These are phyloP conservation scores for Melampsora americana DNA, from an alignment of 1,284 basidiomycete genomes.

Conservation along the genomic window DNA sequence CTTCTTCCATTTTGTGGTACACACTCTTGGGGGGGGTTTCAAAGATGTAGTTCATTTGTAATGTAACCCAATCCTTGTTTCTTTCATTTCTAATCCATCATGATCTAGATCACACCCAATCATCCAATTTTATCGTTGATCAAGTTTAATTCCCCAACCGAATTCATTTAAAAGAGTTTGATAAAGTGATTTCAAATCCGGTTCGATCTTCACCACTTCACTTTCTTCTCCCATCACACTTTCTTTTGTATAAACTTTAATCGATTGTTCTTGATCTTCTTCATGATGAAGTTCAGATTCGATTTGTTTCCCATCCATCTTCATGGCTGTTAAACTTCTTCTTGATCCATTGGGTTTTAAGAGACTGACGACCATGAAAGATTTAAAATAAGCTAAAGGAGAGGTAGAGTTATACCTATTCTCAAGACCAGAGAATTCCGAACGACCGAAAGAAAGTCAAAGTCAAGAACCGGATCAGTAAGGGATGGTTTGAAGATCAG, in stretches of 20 bases:
- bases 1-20: too few relatives aligned
- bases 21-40: too few relatives aligned
- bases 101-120: too few relatives aligned
- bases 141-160: constrained; percentile 10
- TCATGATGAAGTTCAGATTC: not conserved
- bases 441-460: not conserved
- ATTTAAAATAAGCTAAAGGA: not conserved
- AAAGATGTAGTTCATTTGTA: too few relatives aligned
- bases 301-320: not conserved
- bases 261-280: not conserved
- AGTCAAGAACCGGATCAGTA: not conserved
- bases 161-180: constrained; percentile 15
- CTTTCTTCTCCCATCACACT: constrained; percentile 1
- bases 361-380: constrained; percentile 19
- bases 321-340: not conserved
- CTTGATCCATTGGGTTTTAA: constrained; percentile 16
- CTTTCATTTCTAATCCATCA: too few relatives aligned
- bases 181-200: constrained; percentile 4
- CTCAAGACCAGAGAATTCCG: not conserved
- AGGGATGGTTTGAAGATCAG: not conserved
- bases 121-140: too few relatives aligned
- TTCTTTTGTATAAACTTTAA: constrained; percentile 17
- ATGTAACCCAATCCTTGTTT: too few relatives aligned
- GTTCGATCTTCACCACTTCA: constrained; percentile 2
- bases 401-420: constrained; percentile 4